Evolutionary conservation across 192 early-diverging fungal species (phyloP).

Genomic region (Powellomyces hirtus): DNA sequence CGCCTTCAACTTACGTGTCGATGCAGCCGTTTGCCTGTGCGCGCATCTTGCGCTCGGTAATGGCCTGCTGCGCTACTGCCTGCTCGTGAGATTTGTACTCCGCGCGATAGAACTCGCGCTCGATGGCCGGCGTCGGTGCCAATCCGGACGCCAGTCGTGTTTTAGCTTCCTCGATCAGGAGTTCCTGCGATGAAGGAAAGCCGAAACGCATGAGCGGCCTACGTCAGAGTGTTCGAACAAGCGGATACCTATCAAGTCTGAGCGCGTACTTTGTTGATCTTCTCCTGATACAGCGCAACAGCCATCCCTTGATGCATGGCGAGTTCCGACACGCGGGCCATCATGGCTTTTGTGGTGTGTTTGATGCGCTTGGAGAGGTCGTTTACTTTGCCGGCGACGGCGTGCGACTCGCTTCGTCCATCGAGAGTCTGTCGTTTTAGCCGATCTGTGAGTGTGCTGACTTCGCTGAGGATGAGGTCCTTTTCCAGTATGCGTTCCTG

Average conservation of each 20-base stretch:
- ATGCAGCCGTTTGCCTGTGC: slow-evolving; percentile 34
- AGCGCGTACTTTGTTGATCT: slow-evolving; percentile 47
- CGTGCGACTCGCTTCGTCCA: slow-evolving; percentile 43
- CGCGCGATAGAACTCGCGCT: slow-evolving; percentile 45
- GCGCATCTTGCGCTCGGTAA: background rate
- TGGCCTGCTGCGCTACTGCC: slow-evolving; percentile 14
- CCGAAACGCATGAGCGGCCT: background rate
- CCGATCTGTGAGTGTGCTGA: slow-evolving; percentile 46
- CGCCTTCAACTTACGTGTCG: slow-evolving; percentile 42
- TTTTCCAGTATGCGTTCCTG: slow-evolving; percentile 61
- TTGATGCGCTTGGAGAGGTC: slow-evolving; percentile 56
- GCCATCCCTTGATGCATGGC: slow-evolving; percentile 63
- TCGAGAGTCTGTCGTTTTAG: slow-evolving; percentile 51
- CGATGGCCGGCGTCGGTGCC: slow-evolving; percentile 44
- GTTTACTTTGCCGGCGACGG: slow-evolving; percentile 47
- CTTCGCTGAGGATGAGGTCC: slow-evolving; percentile 57
- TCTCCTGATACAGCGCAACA: slow-evolving; percentile 60
- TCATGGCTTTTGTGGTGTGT: slow-evolving; percentile 48
- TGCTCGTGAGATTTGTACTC: slow-evolving; percentile 34
- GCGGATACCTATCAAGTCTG: background rate
- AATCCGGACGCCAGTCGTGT: slow-evolving; percentile 37
- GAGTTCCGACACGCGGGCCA: slow-evolving; percentile 58
- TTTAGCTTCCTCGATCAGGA: slow-evolving; percentile 43
- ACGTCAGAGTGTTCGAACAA: background rate
- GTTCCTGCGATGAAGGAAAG: slow-evolving; percentile 39